Conservation (phyloP, 75 land plant genomes). For the Gnetum montanum region DNA sequence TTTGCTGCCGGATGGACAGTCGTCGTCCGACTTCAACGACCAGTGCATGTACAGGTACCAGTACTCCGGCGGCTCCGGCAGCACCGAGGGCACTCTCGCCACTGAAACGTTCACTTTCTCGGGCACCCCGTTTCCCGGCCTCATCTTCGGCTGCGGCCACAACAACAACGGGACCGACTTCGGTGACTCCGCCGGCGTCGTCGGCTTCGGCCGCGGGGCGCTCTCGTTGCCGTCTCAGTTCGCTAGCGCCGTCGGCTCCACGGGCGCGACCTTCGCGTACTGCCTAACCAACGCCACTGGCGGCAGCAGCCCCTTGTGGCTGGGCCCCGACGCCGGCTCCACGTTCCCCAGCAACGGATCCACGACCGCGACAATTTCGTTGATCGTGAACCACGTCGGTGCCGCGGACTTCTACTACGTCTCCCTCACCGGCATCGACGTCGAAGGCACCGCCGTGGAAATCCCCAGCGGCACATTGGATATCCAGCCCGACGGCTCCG, state of each 20-base stretch:
- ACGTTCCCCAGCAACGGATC: neutral
- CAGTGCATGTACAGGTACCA: slow-evolving; percentile 17
- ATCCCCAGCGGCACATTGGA: slow-evolving; percentile 1
- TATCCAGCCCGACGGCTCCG: neutral
- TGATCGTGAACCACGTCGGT: neutral
- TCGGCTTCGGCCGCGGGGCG: slow-evolving; percentile 16
- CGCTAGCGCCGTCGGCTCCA: slow-evolving; percentile 5
- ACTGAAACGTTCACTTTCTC: slow-evolving; percentile 21
- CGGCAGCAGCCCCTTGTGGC: neutral
- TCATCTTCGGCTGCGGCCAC: slow-evolving; percentile 27
- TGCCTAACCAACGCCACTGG: slow-evolving; percentile 11
- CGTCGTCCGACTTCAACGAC: neutral
- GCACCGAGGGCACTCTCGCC: slow-evolving; percentile 27
- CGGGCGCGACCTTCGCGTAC: slow-evolving; percentile 24
- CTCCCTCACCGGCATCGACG: neutral
- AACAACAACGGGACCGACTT: slow-evolving; percentile 24
- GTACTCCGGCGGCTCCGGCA: slow-evolving; percentile 35
- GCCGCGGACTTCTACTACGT: slow-evolving; percentile 7
- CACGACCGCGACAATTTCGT: neutral
- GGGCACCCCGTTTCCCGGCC: neutral
- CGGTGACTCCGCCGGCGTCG: slow-evolving; percentile 15
- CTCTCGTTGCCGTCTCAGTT: slow-evolving; percentile 23
- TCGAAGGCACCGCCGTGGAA: neutral
- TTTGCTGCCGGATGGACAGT: neutral
- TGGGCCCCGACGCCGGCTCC: slow-evolving; percentile 8